Evolutionary conservation across 345 rosid genomes (phyloP).

Genomic region (Eucalyptus curtisii): DNA sequence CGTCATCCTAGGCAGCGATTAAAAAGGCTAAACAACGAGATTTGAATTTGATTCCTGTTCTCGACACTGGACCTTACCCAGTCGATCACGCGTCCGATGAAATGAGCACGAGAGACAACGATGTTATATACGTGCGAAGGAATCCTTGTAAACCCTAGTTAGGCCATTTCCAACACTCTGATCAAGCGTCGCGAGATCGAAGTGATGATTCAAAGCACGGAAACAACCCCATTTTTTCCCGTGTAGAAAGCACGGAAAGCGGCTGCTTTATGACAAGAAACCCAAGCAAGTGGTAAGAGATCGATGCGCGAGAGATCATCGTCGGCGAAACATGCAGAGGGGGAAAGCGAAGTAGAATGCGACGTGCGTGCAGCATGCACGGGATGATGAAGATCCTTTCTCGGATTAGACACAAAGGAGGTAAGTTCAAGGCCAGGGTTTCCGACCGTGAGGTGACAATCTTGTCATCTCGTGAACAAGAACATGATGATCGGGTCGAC

Average conservation of each 20-base stretch:
- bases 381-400: background rate
- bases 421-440: background rate
- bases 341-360: background rate
- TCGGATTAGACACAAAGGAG: background rate
- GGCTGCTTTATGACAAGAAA: background rate
- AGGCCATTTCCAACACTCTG: background rate
- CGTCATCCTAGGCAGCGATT: background rate
- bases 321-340: background rate
- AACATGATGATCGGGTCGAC: background rate
- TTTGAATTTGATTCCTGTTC: background rate
- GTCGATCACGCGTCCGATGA: background rate
- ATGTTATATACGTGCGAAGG: background rate
- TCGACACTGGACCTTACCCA: background rate
- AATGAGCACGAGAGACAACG: background rate
- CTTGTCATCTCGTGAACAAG: background rate
- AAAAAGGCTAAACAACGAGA: background rate
- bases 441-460: background rate
- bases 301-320: background rate
- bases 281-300: background rate
- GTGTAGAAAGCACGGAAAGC: background rate
- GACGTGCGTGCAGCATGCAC: background rate
- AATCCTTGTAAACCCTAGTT: background rate
- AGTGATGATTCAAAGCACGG: background rate
- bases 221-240: background rate
- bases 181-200: background rate